A percentile compares a stretch with the other conserved stretches of the same genome.
Conservation (phyloP, 371 early-diverging fungal species). For the Vavraia culicis region DNA sequence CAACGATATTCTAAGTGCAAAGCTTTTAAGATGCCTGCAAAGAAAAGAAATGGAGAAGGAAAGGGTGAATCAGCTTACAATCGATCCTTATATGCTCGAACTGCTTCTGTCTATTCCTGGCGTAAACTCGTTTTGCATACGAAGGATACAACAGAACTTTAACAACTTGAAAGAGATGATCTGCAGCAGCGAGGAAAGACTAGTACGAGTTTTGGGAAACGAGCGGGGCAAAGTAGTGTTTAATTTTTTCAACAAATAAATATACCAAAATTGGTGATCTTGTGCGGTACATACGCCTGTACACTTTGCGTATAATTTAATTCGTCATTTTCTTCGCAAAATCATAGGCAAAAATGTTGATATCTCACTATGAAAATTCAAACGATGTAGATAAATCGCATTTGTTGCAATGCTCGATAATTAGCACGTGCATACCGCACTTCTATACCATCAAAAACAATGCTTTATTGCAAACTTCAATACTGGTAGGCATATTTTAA, state of each 20-base stretch:
- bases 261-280: too few relatives aligned
- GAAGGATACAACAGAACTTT: conserved; percentile 1
- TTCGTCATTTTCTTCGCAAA: too few relatives aligned
- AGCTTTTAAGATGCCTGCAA: conserved; percentile 29
- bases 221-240: neutral
- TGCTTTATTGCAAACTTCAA: too few relatives aligned
- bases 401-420: too few relatives aligned
- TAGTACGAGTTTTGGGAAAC: conserved; percentile 4
- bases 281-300: too few relatives aligned
- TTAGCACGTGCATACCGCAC: too few relatives aligned
- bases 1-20: conserved; percentile 6
- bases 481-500: too few relatives aligned
- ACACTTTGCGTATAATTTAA: too few relatives aligned
- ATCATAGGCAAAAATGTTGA: too few relatives aligned
- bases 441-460: too few relatives aligned
- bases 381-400: too few relatives aligned
- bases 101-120: conserved; percentile 12
- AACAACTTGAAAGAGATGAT: conserved; percentile 5
- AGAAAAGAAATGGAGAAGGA: conserved; percentile 1
- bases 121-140: conserved; percentile 1
- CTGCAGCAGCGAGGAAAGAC: neutral
- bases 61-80: neutral
- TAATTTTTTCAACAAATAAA: conserved; percentile 9
- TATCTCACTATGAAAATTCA: too few relatives aligned
- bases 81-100: neutral